phyloP scores from a whole-genome alignment of 1,139 yeast species.

The Yamadazyma membranifaciens region DNA sequence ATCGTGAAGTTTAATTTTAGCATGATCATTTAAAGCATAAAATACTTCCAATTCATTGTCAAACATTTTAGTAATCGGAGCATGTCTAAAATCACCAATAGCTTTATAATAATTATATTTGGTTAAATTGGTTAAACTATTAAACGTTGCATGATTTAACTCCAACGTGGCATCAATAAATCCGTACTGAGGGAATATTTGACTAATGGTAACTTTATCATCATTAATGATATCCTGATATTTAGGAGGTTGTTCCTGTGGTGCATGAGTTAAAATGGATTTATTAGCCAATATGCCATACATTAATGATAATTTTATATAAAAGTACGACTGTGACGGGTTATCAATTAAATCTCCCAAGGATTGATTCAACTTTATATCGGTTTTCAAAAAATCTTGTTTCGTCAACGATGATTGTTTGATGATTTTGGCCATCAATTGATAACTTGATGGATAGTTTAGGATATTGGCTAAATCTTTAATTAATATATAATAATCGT shows the following conservation, averaged over 20 bases:
- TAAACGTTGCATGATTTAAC: conserved; percentile 36
- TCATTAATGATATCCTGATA: conserved; percentile 27
- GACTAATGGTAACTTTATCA: conserved; percentile 32
- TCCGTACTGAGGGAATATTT: conserved; percentile 45
- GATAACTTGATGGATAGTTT: conserved; percentile 47
- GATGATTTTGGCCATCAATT: conserved; percentile 29
- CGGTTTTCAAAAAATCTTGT: conserved; percentile 22
- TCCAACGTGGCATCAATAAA: conserved; percentile 28
- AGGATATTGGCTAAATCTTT: conserved; percentile 35
- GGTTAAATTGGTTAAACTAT: conserved; percentile 31
- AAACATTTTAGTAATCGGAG: conserved; percentile 28
- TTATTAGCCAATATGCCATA: conserved; percentile 20
- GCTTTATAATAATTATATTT: conserved; percentile 39
- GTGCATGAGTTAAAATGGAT: conserved; percentile 5
- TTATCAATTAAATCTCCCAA: conserved; percentile 28
- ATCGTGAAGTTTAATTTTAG: conserved; percentile 22
- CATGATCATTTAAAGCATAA: conserved; percentile 27
- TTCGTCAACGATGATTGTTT: conserved; percentile 23
- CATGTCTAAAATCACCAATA: conserved; percentile 16
- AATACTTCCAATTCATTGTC: conserved; percentile 32
- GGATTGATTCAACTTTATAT: conserved; percentile 20
- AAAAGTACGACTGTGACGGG: conserved; percentile 23
- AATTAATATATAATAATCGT: conserved; percentile 24
- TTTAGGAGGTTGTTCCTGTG: conserved; percentile 7
- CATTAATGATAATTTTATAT: conserved; percentile 24